Conservation (phyloP, 108 stramenopile genomes). For the Nitzschia palea region DNA sequence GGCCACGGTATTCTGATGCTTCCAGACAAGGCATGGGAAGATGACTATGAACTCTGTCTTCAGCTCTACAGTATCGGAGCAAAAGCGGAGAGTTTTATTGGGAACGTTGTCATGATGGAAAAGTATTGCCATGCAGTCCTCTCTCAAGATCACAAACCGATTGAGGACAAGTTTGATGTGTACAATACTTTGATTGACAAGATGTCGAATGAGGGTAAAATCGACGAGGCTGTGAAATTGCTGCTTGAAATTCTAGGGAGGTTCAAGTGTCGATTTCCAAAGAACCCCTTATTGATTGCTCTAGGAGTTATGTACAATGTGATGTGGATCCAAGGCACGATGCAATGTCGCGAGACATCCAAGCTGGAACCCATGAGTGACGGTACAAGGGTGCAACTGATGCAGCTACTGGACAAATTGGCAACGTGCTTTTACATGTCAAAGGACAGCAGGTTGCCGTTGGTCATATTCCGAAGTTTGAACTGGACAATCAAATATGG, state of each 20-base stretch:
- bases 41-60: constrained; percentile 13
- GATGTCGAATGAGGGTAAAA: neutral
- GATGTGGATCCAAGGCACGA: neutral
- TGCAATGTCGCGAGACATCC: neutral
- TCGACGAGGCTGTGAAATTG: constrained; percentile 10
- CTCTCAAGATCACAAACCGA: neutral
- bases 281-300: neutral
- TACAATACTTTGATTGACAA: constrained; percentile 7
- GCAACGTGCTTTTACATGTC: constrained; percentile 17
- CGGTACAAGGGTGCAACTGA: neutral
- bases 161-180: constrained; percentile 22
- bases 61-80: constrained; percentile 18
- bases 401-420: constrained; percentile 18
- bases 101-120: constrained; percentile 14
- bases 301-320: neutral
- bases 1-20: constrained; percentile 15
- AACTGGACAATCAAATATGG: constrained; percentile 24
- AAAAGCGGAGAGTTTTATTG: constrained; percentile 22
- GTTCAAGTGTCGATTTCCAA: constrained; percentile 17
- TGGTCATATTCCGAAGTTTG: constrained; percentile 8
- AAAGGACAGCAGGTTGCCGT: neutral
- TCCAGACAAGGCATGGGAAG: constrained; percentile 9
- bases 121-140: constrained; percentile 3
- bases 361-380: constrained; percentile 22
- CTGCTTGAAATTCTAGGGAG: constrained; percentile 6